A percentile compares a stretch with the other conserved stretches of the same genome.
These are phyloP conservation scores for Citrullus mucosospermus DNA, from an alignment of 306 rosid species.

Conservation along the genomic window DNA sequence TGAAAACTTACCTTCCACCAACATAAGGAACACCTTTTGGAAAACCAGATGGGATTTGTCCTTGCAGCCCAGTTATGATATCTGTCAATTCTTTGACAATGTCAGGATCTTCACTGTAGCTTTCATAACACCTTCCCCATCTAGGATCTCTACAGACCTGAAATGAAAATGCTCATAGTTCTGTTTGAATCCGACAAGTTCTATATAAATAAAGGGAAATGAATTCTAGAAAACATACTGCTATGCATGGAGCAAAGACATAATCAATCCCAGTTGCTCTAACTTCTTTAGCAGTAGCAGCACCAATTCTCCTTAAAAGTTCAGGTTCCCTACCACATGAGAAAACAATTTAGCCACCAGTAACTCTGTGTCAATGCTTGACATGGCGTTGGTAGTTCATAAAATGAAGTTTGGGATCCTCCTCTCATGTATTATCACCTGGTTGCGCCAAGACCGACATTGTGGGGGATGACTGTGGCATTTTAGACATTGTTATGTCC, in stretches of 20 bases:
- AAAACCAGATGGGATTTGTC: not conserved
- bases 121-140: constrained; percentile 13
- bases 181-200: not conserved
- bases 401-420: not conserved
- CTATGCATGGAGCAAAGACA: constrained; percentile 12
- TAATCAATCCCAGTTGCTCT: constrained; percentile 9
- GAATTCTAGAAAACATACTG: not conserved
- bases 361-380: not conserved
- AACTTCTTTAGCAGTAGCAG: constrained; percentile 9
- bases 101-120: constrained; percentile 6
- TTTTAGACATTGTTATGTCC: not conserved
- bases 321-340: constrained; percentile 1
- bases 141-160: constrained; percentile 14
- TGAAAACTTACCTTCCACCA: constrained; percentile 2
- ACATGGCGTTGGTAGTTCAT: not conserved
- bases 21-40: constrained; percentile 3
- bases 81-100: constrained; percentile 7
- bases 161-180: not conserved
- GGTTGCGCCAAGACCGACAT: not conserved
- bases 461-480: not conserved
- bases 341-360: not conserved
- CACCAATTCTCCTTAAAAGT: constrained; percentile 8
- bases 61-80: constrained; percentile 6
- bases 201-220: not conserved
- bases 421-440: not conserved